A percentile compares a stretch with the other conserved stretches of the same genome.
Conservation (phyloP, 2,329 filamentous ascomycete species). For the Raffaelea albimanens region DNA sequence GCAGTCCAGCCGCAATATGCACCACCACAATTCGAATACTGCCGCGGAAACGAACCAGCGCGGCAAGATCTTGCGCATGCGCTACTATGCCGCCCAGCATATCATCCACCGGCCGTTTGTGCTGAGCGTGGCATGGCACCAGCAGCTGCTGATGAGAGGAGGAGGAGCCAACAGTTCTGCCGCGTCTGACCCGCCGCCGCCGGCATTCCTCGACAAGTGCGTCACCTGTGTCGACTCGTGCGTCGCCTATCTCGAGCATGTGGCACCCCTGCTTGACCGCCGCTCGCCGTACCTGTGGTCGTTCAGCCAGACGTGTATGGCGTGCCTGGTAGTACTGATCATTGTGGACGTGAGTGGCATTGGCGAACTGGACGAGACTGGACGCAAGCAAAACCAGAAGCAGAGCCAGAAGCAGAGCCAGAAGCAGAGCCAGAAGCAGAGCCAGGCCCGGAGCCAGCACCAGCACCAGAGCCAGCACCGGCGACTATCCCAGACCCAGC, state of each 20-base stretch:
- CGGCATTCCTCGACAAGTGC: constrained; percentile 24
- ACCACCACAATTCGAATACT: too few relatives aligned
- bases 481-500: not conserved
- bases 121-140: constrained; percentile 18
- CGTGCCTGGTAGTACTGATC: constrained; percentile 23
- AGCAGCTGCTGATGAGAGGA: not conserved
- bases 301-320: constrained; percentile 24
- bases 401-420: not conserved
- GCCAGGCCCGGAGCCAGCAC: not conserved
- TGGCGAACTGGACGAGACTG: too few relatives aligned
- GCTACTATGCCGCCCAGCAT: constrained; percentile 63
- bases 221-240: constrained; percentile 25
- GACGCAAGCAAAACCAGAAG: not conserved
- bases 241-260: constrained; percentile 24
- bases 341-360: constrained; percentile 19
- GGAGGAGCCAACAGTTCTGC: constrained; percentile 1
- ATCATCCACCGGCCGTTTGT: constrained; percentile 58
- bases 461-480: not conserved
- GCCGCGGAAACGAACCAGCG: constrained; percentile 34
- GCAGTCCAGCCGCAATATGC: not conserved
- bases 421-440: not conserved
- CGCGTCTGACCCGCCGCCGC: constrained; percentile 7
- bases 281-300: constrained; percentile 28
- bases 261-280: constrained; percentile 23
- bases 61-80: constrained; percentile 57